Base-by-base conservation (phyloP, 768 basidiomycete species). In the Phylloporus sp. region DNA sequence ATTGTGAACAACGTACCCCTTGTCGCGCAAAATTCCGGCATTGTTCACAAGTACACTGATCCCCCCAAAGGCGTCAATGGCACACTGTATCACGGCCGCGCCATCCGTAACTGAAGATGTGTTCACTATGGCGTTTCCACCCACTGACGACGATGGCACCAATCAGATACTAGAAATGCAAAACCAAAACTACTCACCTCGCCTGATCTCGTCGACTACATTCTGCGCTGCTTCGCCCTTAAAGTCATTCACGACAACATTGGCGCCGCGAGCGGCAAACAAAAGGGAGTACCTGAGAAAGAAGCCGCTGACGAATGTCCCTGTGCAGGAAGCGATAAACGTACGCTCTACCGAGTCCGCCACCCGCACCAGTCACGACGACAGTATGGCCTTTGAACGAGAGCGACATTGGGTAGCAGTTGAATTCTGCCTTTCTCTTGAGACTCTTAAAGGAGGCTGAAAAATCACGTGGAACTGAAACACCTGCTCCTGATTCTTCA, bases 161-260 rank as follows among this genome's bases (percentile, higher is more conserved):
- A 24, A 6, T 49, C 18, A 53, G 41, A 13, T 31, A 23, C 4
- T 6, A 26, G 12, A 16, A 24, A 4, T 24, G 20, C 36, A 16
- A 22, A 39, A 52, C 34, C 40, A 32, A 18, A 40, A 23, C 27
- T 3, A 41, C 20, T n/a, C 49, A 93, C 94, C 86, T 65, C 80
- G 78, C 44, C 74, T 78, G 63, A 98, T 95, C 72, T 95, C 85
- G 57, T 90, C 86, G 7, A 95, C 95, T 22, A 98, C 91, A 60
- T 86, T 88, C 70, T 95, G 88, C 4, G 95, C 95, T 24, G 91
- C 88, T 47, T 83, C 83, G 31, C 76, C 78, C 60, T 88, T 93
- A 65, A 98, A 87, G 67, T 98, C 97, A 64, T 97, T 98, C 38
- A 98, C 91, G 53, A 98, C 91, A 47, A 98, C 82, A 58, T 90